Percentiles rank a stretch among this genome's conserved stretches.
phyloP scores from a whole-genome alignment of 345 rosid genomes.

The Aurinia saxatilis region DNA sequence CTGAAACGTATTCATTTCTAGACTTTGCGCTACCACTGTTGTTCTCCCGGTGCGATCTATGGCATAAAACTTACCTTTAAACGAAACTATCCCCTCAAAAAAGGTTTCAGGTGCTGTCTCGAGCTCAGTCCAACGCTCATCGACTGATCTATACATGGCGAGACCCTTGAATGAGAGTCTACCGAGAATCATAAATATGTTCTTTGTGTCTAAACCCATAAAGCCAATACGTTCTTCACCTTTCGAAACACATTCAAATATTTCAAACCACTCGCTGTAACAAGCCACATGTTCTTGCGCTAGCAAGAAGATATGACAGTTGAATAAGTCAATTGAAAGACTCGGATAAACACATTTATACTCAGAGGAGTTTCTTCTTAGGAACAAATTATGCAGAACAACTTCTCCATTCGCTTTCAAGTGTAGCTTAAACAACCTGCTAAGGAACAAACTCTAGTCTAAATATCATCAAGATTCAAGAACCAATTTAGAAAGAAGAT shows the following conservation, averaged over 20 bases:
- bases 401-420: background rate
- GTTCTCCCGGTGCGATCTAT: conserved; percentile 5
- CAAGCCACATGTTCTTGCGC: conserved; percentile 14
- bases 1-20: conserved; percentile 2
- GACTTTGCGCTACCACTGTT: conserved; percentile 7
- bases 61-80: conserved; percentile 9
- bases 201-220: background rate
- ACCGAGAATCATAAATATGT: background rate
- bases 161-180: background rate
- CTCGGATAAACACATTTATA: background rate
- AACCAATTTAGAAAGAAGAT: too few species aligned
- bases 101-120: background rate
- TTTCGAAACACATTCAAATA: background rate
- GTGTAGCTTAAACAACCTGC: conserved; percentile 14
- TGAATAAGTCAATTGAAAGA: conserved; percentile 5
- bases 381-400: background rate
- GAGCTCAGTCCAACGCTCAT: conserved; percentile 11
- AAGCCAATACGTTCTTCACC: background rate
- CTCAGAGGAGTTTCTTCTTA: background rate
- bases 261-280: background rate
- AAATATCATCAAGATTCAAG: background rate
- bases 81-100: background rate
- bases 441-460: too few species aligned
- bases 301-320: conserved; percentile 1
- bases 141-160: conserved; percentile 2